Evolutionary conservation across 306 rosid species (phyloP), one percentile per base, ranked within the genome.

Genomic region (Abrus pulchellus): DNA sequence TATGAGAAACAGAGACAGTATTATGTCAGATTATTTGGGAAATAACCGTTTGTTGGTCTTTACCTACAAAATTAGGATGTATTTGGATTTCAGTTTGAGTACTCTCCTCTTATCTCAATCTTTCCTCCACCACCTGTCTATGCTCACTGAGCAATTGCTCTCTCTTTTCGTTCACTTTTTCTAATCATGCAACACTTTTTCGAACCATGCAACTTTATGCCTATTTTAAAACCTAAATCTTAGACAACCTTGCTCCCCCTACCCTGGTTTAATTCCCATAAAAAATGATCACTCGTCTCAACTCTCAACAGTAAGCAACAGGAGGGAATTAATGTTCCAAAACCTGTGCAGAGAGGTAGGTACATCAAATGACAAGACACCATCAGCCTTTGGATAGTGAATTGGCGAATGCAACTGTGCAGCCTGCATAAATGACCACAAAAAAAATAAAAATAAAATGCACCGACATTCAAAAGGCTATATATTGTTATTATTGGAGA

Each of bases 341-440:
- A 79, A 95, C 98, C 99, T 95, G 97, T 93, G 98, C 71, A 95
- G 78, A 54, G 99, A 95, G 82, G 99, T 91, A 65, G 90, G 89
- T 52, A 93, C 92, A 76, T 95, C 97, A 67, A 95, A 95, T 62
- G 99, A 91, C 53, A 91, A 72, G 85, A 93, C 77, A 45, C 93
- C 92, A 74, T 95, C 99, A 30, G 94, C 93, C 86, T 95, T 93
- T 75, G 97, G 92, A 86, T 95, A 95, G 36, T 88, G 85, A 78
- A 95, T 91, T 30, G 94, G 98, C 85, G 89, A 79, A 79, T 88
- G 93, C 68, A 80, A 76, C 65, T 48, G 52, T 5, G 94, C 94
- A 63, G 79, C 89, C 99, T 91, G 91, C 91, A 71, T 20, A 34
- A 33, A 75, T 72, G 78, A 73, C 47, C 40, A 78, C 10, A 85